Conservation (phyloP, 164 flowering plant genomes). For the Umbellularia californica region DNA sequence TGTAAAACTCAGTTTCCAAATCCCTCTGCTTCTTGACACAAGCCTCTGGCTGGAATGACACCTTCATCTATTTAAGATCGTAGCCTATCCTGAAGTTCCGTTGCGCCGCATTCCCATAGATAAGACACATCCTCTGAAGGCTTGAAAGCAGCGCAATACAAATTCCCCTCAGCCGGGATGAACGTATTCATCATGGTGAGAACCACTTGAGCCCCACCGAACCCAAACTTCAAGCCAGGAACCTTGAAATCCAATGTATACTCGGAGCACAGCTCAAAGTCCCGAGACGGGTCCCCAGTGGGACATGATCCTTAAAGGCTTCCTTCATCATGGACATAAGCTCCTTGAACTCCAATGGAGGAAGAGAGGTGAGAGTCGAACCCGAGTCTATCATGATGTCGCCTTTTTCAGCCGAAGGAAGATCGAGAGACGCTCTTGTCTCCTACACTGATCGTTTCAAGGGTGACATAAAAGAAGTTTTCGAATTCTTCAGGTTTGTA, state of each 20-base stretch:
- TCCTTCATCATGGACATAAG: slow-evolving; percentile 14
- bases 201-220: slow-evolving; percentile 30
- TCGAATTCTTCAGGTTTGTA: neutral
- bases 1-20: neutral
- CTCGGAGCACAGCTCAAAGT: slow-evolving; percentile 17
- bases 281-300: neutral
- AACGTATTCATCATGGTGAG: slow-evolving; percentile 23
- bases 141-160: slow-evolving; percentile 19
- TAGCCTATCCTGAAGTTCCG: slow-evolving; percentile 25
- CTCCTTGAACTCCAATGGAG: slow-evolving; percentile 4
- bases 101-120: slow-evolving; percentile 31
- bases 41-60: slow-evolving; percentile 22
- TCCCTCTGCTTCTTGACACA: slow-evolving; percentile 17
- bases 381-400: slow-evolving; percentile 69
- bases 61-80: slow-evolving; percentile 19
- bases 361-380: slow-evolving; percentile 38
- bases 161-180: neutral
- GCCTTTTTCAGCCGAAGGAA: slow-evolving; percentile 15
- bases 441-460: slow-evolving; percentile 45
- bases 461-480: slow-evolving; percentile 38
- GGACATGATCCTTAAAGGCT: neutral
- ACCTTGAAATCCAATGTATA: neutral
- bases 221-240: slow-evolving; percentile 26
- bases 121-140: neutral
- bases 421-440: slow-evolving; percentile 5